phyloP scores from a whole-genome alignment of 2,329 filamentous ascomycete genomes.

The Fonsecaea erecta region DNA sequence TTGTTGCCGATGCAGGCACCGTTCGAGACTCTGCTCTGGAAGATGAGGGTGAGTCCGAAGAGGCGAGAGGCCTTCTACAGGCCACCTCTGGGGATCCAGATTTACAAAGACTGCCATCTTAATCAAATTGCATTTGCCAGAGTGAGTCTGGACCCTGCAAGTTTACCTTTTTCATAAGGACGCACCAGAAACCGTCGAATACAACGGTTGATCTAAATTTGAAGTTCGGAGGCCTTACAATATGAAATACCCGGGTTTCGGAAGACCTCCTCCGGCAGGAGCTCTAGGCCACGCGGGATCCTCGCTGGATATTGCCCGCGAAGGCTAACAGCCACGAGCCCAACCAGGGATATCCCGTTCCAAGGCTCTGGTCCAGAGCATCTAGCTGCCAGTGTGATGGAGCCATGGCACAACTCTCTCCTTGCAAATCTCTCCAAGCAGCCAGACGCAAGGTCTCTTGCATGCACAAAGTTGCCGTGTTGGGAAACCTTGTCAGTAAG shows the following conservation, averaged over 20 bases:
- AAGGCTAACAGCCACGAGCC: not conserved
- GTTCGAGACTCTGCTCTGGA: constrained; percentile 26
- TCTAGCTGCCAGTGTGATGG: not conserved
- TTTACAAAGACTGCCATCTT: constrained; percentile 16
- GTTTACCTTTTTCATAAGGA: constrained; percentile 5
- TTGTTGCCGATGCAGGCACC: constrained; percentile 32
- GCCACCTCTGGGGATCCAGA: constrained; percentile 18
- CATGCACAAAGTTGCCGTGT: not conserved
- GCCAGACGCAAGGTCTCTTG: not conserved
- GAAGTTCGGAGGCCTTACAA: not conserved
- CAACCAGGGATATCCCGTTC: not conserved
- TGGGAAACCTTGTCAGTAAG: not conserved
- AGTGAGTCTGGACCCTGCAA: constrained; percentile 8
- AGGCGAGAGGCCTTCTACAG: constrained; percentile 33
- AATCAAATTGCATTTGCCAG: constrained; percentile 2
- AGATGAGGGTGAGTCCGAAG: constrained; percentile 27
- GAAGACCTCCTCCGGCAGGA: not conserved
- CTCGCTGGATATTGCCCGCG: not conserved
- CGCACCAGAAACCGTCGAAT: not conserved
- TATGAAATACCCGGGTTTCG: not conserved
- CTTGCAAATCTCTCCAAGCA: constrained; percentile 3
- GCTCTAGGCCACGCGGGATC: not conserved
- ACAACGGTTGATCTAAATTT: not conserved
- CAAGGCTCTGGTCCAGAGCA: not conserved
- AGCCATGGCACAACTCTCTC: not conserved